Percentiles rank a stretch among this genome's conserved stretches.
Conservation (phyloP, 495 filamentous ascomycete species). For the Tuber calosporum region DNA sequence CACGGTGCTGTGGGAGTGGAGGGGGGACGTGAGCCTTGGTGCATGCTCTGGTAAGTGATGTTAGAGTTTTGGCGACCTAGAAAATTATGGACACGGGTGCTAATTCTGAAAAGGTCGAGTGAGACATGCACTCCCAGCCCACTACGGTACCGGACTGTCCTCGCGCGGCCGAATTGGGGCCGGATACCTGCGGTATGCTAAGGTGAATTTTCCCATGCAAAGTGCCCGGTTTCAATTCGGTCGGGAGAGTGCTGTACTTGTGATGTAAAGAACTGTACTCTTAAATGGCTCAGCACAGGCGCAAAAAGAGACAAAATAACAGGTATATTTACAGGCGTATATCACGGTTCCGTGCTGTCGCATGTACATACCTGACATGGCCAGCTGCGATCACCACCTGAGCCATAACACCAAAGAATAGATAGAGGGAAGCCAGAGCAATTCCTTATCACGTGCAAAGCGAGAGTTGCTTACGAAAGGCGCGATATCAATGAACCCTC, state of each 20-base stretch:
- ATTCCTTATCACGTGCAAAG: neutral
- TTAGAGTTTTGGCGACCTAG: slow-evolving; percentile 17
- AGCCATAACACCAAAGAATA: neutral
- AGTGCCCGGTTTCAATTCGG: no score
- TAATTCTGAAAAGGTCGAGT: neutral
- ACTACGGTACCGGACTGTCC: neutral
- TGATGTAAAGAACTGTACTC: neutral
- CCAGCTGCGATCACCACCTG: neutral
- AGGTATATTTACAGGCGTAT: neutral
- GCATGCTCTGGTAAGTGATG: neutral
- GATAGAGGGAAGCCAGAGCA: neutral
- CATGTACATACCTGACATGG: neutral
- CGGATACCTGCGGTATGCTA: no score
- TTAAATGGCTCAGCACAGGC: neutral
- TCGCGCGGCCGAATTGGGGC: no score
- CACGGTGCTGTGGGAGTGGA: neutral
- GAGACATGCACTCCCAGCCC: neutral
- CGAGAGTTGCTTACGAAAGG: neutral
- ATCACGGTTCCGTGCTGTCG: neutral
- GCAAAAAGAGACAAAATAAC: neutral
- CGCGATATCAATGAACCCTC: neutral
- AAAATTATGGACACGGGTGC: neutral
- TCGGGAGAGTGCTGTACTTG: neutral
- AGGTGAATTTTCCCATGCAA: no score
- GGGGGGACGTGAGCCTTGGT: neutral